A percentile compares a stretch with the other conserved stretches of the same genome.
Conservation (phyloP, 257 asterid species). For the Asclepias syriaca region DNA sequence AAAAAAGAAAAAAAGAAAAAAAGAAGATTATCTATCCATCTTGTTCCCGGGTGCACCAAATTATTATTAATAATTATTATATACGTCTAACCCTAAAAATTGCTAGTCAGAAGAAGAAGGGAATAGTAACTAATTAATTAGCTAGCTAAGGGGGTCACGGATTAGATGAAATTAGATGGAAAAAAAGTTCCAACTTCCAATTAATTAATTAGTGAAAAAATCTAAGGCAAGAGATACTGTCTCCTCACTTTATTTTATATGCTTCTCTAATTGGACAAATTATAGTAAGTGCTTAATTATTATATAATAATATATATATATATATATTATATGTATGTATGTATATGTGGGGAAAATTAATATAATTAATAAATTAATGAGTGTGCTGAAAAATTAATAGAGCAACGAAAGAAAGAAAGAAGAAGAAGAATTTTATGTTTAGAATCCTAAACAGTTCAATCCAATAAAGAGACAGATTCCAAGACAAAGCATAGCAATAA, state of each 20-base stretch:
- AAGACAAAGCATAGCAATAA: constrained; percentile 7
- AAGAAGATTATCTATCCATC: too few relatives aligned
- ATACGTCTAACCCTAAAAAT: too few relatives aligned
- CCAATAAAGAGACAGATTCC: constrained; percentile 17
- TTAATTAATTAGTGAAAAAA: constrained; percentile 12
- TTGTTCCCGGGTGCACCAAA: too few relatives aligned
- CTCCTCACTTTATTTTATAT: constrained; percentile 21
- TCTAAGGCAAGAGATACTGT: constrained; percentile 23
- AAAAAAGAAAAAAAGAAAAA: too few relatives aligned
- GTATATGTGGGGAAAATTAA: too few relatives aligned
- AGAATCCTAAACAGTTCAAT: constrained; percentile 8
- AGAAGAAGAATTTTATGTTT: constrained; percentile 1
- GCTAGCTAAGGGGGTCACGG: background rate
- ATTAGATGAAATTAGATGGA: background rate
- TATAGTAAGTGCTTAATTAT: background rate
- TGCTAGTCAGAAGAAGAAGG: too few relatives aligned
- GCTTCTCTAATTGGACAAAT: background rate
- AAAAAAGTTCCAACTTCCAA: background rate
- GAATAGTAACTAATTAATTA: background rate
- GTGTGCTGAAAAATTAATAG: background rate
- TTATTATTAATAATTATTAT: too few relatives aligned
- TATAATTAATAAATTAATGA: background rate
- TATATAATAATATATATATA: background rate
- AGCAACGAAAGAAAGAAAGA: background rate
- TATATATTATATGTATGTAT: background rate